phyloP scores from a whole-genome alignment of 345 rosid genomes.

The Populus pruinosa region DNA sequence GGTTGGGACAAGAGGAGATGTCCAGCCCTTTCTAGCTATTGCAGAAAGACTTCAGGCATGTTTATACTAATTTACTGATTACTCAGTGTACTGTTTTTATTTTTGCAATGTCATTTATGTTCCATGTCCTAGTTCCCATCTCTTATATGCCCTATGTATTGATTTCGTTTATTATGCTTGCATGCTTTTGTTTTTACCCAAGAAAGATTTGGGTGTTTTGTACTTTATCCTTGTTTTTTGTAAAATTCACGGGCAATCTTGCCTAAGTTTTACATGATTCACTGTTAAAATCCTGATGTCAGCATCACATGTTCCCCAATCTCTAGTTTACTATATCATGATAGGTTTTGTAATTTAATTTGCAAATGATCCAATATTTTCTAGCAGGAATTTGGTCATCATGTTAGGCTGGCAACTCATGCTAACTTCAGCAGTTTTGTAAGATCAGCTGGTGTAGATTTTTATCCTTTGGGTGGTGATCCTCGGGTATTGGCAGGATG shows the following conservation, averaged over 20 bases:
- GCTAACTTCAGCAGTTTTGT: constrained; percentile 78
- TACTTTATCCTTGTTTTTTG: neutral
- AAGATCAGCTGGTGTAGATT: constrained; percentile 77
- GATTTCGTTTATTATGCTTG: no score
- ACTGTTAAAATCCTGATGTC: neutral
- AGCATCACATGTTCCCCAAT: neutral
- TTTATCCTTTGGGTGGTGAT: constrained; percentile 94
- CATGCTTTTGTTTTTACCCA: neutral
- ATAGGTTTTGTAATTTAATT: neutral
- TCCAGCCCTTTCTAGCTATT: constrained; percentile 89
- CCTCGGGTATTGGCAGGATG: constrained; percentile 94
- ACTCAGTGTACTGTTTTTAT: neutral
- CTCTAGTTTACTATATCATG: neutral
- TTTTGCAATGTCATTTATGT: constrained; percentile 1
- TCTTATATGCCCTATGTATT: neutral
- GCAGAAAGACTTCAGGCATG: constrained; percentile 94
- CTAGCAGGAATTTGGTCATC: constrained; percentile 90
- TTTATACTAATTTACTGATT: constrained; percentile 12
- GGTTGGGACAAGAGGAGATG: constrained; percentile 99
- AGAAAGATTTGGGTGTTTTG: neutral
- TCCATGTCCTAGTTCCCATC: neutral
- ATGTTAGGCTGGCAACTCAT: constrained; percentile 93
- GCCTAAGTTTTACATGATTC: neutral
- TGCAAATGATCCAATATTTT: constrained; percentile 7
- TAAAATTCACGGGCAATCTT: neutral